Percentiles rank a stretch among this genome's conserved stretches.
phyloP scores from a whole-genome alignment of 106 monocot species.

The Amphibolis antarctica region DNA sequence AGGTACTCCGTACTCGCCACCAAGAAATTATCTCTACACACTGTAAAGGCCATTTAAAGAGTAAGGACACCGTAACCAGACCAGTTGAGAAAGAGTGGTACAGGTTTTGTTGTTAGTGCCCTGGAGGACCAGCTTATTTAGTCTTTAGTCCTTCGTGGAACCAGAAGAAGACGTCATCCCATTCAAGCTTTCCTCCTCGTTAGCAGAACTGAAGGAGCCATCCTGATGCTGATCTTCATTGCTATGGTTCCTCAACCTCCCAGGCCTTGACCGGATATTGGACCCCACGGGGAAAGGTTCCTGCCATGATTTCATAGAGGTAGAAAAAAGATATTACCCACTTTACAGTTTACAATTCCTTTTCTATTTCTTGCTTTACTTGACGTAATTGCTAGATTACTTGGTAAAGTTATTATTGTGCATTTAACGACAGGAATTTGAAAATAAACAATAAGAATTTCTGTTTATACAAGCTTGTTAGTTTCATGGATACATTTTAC shows the following conservation, averaged over 20 bases:
- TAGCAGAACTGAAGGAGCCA: neutral
- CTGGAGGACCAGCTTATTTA: neutral
- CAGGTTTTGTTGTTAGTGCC: constrained; percentile 1
- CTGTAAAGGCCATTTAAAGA: neutral
- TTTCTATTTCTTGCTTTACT: no score
- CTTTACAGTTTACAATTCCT: no score
- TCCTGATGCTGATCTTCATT: constrained; percentile 3
- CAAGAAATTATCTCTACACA: neutral
- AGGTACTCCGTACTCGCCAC: neutral
- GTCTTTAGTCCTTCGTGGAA: neutral
- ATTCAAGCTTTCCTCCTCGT: constrained; percentile 5
- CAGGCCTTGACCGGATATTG: constrained; percentile 17
- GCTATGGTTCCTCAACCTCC: constrained; percentile 1
- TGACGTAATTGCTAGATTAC: no score
- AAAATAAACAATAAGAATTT: neutral
- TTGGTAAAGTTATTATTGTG: no score
- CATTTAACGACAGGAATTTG: neutral
- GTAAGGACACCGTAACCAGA: neutral
- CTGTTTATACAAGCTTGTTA: no score
- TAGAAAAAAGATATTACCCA: neutral
- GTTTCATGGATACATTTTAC: no score
- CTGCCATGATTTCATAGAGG: constrained; percentile 1
- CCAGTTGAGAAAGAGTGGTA: neutral
- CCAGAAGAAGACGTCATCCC: constrained; percentile 10
- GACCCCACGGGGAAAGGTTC: constrained; percentile 19